These are phyloP conservation scores for Didymella pinodella DNA, from an alignment of 2,329 filamentous ascomycete species.

Conservation along the genomic window DNA sequence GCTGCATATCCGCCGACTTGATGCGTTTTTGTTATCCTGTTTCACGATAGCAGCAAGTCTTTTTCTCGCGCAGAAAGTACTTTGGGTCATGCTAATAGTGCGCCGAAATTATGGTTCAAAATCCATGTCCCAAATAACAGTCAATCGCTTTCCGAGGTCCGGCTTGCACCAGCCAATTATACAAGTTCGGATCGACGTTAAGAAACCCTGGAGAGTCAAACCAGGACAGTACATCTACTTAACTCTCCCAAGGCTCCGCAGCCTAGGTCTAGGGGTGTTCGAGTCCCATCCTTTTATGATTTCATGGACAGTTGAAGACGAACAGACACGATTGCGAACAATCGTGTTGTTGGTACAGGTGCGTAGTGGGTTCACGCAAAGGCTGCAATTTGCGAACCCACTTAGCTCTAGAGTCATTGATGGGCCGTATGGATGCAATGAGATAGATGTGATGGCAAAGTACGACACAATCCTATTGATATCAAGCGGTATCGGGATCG, in stretches of 20 bases:
- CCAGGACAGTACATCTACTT: slow-evolving; percentile 14
- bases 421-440: slow-evolving; percentile 10
- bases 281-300: slow-evolving; percentile 22
- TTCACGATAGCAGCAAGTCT: neutral
- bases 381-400: neutral
- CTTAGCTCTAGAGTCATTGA: slow-evolving; percentile 3
- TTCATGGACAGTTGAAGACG: slow-evolving; percentile 8
- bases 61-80: slow-evolving; percentile 6
- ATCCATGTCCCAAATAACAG: neutral
- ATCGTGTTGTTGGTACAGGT: slow-evolving; percentile 7
- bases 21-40: neutral
- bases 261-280: slow-evolving; percentile 9
- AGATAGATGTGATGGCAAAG: neutral
- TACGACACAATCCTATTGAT: slow-evolving; percentile 23
- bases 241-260: neutral
- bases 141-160: neutral
- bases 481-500: slow-evolving; percentile 16
- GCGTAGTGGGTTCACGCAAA: slow-evolving; percentile 4
- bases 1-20: neutral
- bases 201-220: neutral
- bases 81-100: slow-evolving; percentile 4
- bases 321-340: neutral
- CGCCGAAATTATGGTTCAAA: slow-evolving; percentile 1
- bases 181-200: slow-evolving; percentile 2
- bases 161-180: neutral